These are phyloP conservation scores for Pouteria campechiana DNA, from an alignment of 179 eudicot genomes.

Conservation along the genomic window DNA sequence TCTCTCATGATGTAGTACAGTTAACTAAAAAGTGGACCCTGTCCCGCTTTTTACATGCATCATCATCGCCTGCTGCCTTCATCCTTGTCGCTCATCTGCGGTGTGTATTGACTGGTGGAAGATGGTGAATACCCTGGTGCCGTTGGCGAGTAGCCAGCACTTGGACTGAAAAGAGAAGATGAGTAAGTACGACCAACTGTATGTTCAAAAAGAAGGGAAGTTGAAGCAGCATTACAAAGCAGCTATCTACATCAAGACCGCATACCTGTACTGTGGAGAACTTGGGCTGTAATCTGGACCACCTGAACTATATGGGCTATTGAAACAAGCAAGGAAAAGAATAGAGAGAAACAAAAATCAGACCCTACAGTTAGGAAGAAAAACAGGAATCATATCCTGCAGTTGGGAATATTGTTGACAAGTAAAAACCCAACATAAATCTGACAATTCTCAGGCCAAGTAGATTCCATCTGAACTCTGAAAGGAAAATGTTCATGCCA, in stretches of 20 bases:
- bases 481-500: too few species aligned
- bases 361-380: background rate
- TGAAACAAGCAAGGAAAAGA: constrained; percentile 1
- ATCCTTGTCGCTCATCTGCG: constrained; percentile 57
- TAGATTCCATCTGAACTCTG: too few species aligned
- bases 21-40: too few species aligned
- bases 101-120: constrained; percentile 79
- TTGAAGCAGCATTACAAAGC: background rate
- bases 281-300: constrained; percentile 93
- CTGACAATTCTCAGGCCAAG: too few species aligned
- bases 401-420: too few species aligned
- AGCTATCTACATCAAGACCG: background rate
- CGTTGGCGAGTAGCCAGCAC: constrained; percentile 94
- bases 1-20: too few species aligned
- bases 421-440: too few species aligned
- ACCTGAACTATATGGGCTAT: constrained; percentile 77
- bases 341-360: background rate
- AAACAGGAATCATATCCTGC: background rate
- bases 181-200: background rate
- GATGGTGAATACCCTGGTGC: constrained; percentile 99
- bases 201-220: background rate
- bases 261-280: constrained; percentile 91
- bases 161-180: constrained; percentile 44
- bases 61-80: constrained; percentile 17
- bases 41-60: too few species aligned